Conservation (phyloP, 352 stramenopile species). For the Salisapilia sapeloensis region DNA sequence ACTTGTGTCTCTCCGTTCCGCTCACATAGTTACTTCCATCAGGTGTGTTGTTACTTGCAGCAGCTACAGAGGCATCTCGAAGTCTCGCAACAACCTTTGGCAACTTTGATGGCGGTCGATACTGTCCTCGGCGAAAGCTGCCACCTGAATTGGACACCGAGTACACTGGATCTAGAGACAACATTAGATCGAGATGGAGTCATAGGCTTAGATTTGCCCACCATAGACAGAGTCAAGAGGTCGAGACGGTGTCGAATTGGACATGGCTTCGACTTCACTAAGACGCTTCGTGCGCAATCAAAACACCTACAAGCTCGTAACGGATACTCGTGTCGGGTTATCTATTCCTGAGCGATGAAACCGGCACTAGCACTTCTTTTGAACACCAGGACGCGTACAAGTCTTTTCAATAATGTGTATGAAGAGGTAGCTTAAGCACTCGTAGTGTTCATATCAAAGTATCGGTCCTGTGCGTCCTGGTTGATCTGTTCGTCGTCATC, state of each 20-base stretch:
- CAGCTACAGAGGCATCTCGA: slow-evolving; percentile 2
- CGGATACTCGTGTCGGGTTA: too few species aligned
- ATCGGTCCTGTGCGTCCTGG: slow-evolving; percentile 62
- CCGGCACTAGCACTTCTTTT: too few species aligned
- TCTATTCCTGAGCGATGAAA: too few species aligned
- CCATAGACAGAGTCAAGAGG: slow-evolving; percentile 69
- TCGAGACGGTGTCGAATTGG: slow-evolving; percentile 27
- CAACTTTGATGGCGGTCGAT: slow-evolving; percentile 6
- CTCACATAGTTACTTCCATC: slow-evolving; percentile 29
- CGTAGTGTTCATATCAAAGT: slow-evolving; percentile 40
- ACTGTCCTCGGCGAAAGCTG: slow-evolving; percentile 31
- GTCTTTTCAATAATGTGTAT: too few species aligned
- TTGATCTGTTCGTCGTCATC: slow-evolving; percentile 53
- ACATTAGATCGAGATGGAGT: background rate
- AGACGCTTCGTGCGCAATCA: too few species aligned
- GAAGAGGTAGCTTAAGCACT: too few species aligned
- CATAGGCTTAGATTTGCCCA: background rate
- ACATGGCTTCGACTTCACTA: too few species aligned
- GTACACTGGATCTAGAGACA: slow-evolving; percentile 42
- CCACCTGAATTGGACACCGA: slow-evolving; percentile 48
- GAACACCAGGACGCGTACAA: too few species aligned
- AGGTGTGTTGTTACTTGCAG: slow-evolving; percentile 13
- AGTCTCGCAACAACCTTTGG: slow-evolving; percentile 8
- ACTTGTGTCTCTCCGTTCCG: slow-evolving; percentile 74
- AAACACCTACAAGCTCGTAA: too few species aligned